Percentiles rank a stretch among this genome's conserved stretches.
Evolutionary conservation across 371 early-diverging fungal species (phyloP).

Genomic region (Mucor sp.): DNA sequence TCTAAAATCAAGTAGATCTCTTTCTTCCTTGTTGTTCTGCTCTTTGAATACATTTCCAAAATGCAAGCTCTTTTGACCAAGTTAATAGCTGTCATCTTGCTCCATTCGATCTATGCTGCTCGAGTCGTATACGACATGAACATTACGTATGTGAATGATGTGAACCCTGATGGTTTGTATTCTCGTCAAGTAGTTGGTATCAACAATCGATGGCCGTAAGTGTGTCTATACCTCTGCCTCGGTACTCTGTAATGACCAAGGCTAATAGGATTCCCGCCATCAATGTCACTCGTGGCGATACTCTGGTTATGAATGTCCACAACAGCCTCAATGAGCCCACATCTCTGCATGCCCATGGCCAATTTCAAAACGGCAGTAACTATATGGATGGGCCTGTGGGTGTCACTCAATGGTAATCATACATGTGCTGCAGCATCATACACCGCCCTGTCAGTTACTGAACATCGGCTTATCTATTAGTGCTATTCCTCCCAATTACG

Average conservation of each 20-base stretch:
- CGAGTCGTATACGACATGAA: constrained; percentile 72
- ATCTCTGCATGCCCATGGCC: constrained; percentile 73
- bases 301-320: constrained; percentile 60
- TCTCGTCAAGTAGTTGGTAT: constrained; percentile 75
- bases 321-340: constrained; percentile 60
- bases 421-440: too few relatives aligned
- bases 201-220: constrained; percentile 76
- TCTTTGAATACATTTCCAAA: too few relatives aligned
- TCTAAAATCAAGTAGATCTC: too few relatives aligned
- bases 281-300: constrained; percentile 53
- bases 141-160: constrained; percentile 62
- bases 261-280: constrained; percentile 46
- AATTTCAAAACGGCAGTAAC: constrained; percentile 62
- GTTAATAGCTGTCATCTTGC: too few relatives aligned
- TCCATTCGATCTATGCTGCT: constrained; percentile 16
- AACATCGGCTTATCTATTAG: background rate
- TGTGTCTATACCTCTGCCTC: constrained; percentile 11
- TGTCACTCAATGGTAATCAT: constrained; percentile 61
- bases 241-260: constrained; percentile 17
- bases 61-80: too few relatives aligned
- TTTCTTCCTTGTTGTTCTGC: too few relatives aligned
- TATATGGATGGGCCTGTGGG: constrained; percentile 69
- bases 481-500: constrained; percentile 42
- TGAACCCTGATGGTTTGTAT: constrained; percentile 69
- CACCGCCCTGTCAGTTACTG: too few relatives aligned